phyloP scores from a whole-genome alignment of 2,329 filamentous ascomycete species.

The Rugonectria rugulosa region DNA sequence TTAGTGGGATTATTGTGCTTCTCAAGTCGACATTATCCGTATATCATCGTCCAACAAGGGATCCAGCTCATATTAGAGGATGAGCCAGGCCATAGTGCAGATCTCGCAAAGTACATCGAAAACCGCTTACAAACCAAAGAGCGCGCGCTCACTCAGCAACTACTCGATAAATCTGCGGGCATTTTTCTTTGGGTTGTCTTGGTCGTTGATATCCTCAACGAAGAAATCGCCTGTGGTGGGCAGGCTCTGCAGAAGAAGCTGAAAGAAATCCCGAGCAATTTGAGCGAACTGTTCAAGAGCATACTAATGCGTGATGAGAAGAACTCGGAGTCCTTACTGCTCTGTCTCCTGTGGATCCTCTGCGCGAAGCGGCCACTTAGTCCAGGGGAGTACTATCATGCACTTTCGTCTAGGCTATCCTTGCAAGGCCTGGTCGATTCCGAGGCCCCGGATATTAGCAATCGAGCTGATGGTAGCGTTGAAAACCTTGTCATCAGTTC shows the following conservation, averaged over 20 bases:
- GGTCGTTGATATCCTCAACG: slow-evolving; percentile 50
- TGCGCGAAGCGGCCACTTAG: slow-evolving; percentile 54
- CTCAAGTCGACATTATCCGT: slow-evolving; percentile 57
- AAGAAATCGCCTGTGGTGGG: slow-evolving; percentile 40
- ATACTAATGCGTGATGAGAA: slow-evolving; percentile 56
- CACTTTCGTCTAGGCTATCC: slow-evolving; percentile 41
- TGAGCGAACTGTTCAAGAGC: slow-evolving; percentile 57
- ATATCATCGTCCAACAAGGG: slow-evolving; percentile 44
- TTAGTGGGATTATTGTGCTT: too few relatives aligned
- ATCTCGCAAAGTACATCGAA: slow-evolving; percentile 38
- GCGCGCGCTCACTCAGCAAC: background rate
- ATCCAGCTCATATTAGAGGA: slow-evolving; percentile 37
- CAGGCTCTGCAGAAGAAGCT: slow-evolving; percentile 39
- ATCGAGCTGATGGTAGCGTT: too few relatives aligned
- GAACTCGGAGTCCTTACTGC: slow-evolving; percentile 48
- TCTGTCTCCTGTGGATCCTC: slow-evolving; percentile 61
- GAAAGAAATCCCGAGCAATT: slow-evolving; percentile 44
- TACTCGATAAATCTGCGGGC: slow-evolving; percentile 45
- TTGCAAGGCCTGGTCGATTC: slow-evolving; percentile 32
- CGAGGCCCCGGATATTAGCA: slow-evolving; percentile 20
- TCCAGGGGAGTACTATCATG: slow-evolving; percentile 54
- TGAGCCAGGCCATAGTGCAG: slow-evolving; percentile 33
- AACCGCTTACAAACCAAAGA: slow-evolving; percentile 36
- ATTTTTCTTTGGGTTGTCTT: slow-evolving; percentile 55
- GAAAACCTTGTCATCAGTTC: slow-evolving; percentile 47